A percentile compares a stretch with the other conserved stretches of the same genome.
Evolutionary conservation across 306 rosid species (phyloP).

Genomic region (Geum urbanum): DNA sequence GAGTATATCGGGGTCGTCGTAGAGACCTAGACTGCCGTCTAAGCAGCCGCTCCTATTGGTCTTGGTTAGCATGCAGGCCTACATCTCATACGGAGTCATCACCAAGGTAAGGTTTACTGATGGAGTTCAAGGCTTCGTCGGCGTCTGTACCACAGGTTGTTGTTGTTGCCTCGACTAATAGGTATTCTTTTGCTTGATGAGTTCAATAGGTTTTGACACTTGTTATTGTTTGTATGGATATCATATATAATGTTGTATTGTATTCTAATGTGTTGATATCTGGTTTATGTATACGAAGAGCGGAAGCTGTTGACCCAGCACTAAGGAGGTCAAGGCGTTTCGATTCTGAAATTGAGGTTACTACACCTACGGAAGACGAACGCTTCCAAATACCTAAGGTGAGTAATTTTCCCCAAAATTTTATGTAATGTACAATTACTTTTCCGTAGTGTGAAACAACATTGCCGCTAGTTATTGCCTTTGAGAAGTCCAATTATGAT

Average conservation of each 20-base stretch:
- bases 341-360: conserved; percentile 84
- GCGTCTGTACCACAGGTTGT: conserved; percentile 49
- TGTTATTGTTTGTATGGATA: too few relatives aligned
- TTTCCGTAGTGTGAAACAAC: background rate
- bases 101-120: too few relatives aligned
- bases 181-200: conserved; percentile 34
- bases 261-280: conserved; percentile 16
- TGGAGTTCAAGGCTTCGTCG: conserved; percentile 62
- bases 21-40: too few relatives aligned
- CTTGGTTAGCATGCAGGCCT: too few relatives aligned
- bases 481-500: background rate
- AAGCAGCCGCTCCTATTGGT: too few relatives aligned
- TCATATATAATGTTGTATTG: background rate
- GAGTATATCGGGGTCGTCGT: too few relatives aligned
- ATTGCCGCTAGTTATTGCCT: background rate
- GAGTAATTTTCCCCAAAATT: conserved; percentile 9
- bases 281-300: conserved; percentile 41
- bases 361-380: conserved; percentile 74
- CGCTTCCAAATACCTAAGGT: conserved; percentile 85
- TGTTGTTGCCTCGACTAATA: conserved; percentile 92
- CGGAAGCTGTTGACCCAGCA: conserved; percentile 86
- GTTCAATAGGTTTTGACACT: background rate
- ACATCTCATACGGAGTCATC: too few relatives aligned
- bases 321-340: conserved; percentile 84
- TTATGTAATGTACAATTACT: too few relatives aligned